Conservation (phyloP, 2,329 filamentous ascomycete genomes). For the Fusarium anguioides region DNA sequence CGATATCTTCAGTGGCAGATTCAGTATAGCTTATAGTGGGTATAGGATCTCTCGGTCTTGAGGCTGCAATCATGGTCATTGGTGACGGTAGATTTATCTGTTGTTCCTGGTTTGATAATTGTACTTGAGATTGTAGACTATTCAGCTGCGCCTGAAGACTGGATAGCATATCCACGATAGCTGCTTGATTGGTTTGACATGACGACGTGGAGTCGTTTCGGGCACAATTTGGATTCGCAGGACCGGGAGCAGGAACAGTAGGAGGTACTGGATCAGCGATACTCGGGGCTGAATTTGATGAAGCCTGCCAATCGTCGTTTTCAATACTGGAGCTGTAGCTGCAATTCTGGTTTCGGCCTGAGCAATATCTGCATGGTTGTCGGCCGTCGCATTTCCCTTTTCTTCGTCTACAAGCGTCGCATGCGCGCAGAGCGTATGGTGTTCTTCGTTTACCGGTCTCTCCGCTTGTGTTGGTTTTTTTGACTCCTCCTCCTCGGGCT, state of each 20-base stretch:
- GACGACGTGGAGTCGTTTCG: background rate
- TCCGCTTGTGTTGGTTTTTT: constrained; percentile 4
- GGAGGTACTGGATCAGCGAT: background rate
- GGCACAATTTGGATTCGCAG: background rate
- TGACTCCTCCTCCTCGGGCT: background rate
- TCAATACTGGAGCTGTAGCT: constrained; percentile 10
- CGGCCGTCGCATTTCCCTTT: constrained; percentile 27
- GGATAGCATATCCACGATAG: constrained; percentile 24
- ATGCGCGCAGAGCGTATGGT: constrained; percentile 20
- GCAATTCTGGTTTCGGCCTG: constrained; percentile 5
- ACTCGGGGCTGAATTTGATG: background rate
- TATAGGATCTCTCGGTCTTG: background rate
- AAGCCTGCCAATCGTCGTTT: constrained; percentile 4
- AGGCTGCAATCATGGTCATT: background rate
- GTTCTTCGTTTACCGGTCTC: constrained; percentile 14
- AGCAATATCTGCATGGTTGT: constrained; percentile 15
- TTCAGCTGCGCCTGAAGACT: constrained; percentile 23
- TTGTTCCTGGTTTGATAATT: background rate
- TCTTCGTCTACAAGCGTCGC: constrained; percentile 20
- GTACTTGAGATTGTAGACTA: constrained; percentile 21
- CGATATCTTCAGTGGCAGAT: background rate
- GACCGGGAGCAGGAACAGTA: no score
- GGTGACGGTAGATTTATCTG: constrained; percentile 5
- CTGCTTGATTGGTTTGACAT: constrained; percentile 6
- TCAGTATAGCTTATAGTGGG: background rate